These are phyloP conservation scores for Fusarium sp. DNA, from an alignment of 2,329 filamentous ascomycete species.

Conservation along the genomic window DNA sequence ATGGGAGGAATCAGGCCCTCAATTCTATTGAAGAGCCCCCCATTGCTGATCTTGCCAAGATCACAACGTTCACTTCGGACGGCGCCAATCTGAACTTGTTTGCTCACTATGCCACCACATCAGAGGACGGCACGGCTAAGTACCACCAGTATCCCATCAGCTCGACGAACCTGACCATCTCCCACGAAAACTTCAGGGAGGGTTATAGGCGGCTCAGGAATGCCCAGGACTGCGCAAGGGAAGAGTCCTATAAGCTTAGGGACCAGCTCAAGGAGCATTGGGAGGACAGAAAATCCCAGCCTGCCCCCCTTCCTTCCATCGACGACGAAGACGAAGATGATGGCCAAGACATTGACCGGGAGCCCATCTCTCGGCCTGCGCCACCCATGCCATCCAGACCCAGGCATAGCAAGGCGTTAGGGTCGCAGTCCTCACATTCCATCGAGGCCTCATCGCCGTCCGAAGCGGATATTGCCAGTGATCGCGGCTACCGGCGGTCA, in stretches of 20 bases:
- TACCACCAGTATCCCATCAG: constrained; percentile 41
- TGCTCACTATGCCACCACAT: constrained; percentile 41
- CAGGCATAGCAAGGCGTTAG: neutral
- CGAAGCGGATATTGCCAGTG: neutral
- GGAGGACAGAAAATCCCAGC: neutral
- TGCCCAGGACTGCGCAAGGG: neutral
- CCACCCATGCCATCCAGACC: neutral
- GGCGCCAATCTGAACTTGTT: constrained; percentile 42
- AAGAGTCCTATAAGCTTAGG: neutral
- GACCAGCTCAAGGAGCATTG: neutral
- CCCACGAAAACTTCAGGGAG: neutral
- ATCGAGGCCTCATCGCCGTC: neutral
- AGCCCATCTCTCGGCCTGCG: neutral
- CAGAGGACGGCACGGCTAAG: constrained; percentile 23
- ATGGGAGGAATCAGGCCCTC: constrained; percentile 44
- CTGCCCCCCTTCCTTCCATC: neutral
- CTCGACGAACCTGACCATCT: neutral
- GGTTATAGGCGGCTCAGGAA: neutral
- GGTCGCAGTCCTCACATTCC: too few relatives aligned
- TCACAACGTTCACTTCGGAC: constrained; percentile 45
- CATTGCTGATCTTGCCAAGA: constrained; percentile 29
- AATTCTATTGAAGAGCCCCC: constrained; percentile 25
- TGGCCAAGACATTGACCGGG: neutral
- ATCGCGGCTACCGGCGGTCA: neutral
- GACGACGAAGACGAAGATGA: neutral